Base-by-base conservation (phyloP, 805 yeast genomes). In the Candida maltosa region DNA sequence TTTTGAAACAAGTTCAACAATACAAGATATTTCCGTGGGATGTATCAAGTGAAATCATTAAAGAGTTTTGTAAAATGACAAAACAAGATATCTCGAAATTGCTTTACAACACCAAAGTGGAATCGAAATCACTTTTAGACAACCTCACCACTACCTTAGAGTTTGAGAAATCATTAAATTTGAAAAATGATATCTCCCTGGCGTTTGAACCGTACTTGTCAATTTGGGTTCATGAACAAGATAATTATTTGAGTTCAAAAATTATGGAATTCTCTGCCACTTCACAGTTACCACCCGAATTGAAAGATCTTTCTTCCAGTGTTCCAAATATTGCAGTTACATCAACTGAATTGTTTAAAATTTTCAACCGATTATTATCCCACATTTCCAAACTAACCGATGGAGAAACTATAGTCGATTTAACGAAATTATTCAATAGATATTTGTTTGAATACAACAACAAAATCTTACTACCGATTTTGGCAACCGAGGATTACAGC, bases 221-320 rank as follows among this genome's bases (percentile, higher is more conserved):
- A 26, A 59, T 87, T 10, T 93, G 97, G 97, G 80, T 93, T 8
- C 78, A 78, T 14, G 84, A 87, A 49, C 97, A 93, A 59, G 88
- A 86, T 42, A 65, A 71, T 7, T 54, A 70, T 21, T 68, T 91
- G 46, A 72, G 74, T 26, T 64, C 71, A 6, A 85, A 83, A 47
- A 65, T 89, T 37, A 52, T 75, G 26, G 84, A 80, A 35, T 87
- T 81, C 51, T 62, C 79, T 52, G 71, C 78, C 34, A 73, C 76
- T 16, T 61, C 79, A 4, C 75, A 77, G 41, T 58, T 82, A 39
- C 75, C 78, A 32, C 41, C 57, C 35, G 70, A 70, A 34, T 56
- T 62, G 30, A 40, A 59, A 47, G 57, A 65, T 42, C 41, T 67
- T 15, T 48, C 54, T n/a, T 63, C 71, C 23, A 73, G 70, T 26